These are phyloP conservation scores for Thermothielavioides terrestris DNA, from an alignment of 495 filamentous ascomycete species.

Conservation along the genomic window DNA sequence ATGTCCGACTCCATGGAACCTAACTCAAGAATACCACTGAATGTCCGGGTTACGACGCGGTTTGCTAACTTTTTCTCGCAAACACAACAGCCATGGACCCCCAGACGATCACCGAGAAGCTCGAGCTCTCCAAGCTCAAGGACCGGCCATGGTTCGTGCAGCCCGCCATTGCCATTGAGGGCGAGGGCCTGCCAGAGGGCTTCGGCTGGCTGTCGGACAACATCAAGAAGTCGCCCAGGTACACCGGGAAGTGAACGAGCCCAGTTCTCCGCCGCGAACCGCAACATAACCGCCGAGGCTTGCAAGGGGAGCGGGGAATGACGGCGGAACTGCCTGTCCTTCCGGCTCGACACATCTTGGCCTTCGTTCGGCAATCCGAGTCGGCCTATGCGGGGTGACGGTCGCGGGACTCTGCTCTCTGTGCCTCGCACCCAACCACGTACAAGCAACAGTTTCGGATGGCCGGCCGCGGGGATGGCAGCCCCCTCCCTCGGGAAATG, in stretches of 20 bases:
- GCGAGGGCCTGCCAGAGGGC: constrained; percentile 90
- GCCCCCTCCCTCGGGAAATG: no score
- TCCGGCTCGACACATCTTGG: no score
- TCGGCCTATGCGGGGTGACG: no score
- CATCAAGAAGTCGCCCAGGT: constrained; percentile 64
- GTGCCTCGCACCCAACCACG: no score
- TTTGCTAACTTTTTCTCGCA: background rate
- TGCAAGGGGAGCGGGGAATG: no score
- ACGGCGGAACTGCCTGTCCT: no score
- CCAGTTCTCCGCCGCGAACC: background rate
- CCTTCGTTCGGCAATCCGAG: no score
- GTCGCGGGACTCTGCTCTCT: no score
- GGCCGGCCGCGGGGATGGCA: no score
- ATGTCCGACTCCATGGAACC: constrained; percentile 29
- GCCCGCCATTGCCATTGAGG: constrained; percentile 88
- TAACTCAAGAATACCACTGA: background rate
- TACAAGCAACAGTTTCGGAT: no score
- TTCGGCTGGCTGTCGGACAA: constrained; percentile 91
- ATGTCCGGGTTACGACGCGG: background rate
- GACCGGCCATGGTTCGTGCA: constrained; percentile 95
- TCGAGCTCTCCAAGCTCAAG: constrained; percentile 77
- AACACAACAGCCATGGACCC: constrained; percentile 64
- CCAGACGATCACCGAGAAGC: constrained; percentile 73
- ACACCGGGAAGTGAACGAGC: constrained; percentile 37
- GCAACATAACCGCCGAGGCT: no score